Base-by-base conservation (phyloP, 257 asterid species). In the Solanum raphanifolium region DNA sequence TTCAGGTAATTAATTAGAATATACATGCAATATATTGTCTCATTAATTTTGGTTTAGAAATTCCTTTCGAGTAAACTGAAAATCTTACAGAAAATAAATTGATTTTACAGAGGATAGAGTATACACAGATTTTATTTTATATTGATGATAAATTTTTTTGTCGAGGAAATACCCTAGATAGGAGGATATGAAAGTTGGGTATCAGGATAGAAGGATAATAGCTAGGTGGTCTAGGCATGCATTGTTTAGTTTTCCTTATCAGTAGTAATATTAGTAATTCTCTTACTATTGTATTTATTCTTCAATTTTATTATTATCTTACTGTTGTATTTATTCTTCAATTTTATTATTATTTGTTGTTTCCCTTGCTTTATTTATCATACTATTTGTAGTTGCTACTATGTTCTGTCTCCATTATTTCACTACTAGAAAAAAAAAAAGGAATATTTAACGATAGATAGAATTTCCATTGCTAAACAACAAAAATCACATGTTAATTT, bases 1-100 rank as follows among this genome's bases (percentile, higher is more conserved):
- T 93, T 94, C 95, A 94, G 99, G 99, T 95, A 31, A 83, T 66
- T 66, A 66, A 65, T 60, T 60, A 9, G 69, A 38, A 21, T 20
- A 83, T 32, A 23, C 29, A 83, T 29, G 27, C 7, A 23, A 60
- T 23, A 21, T 60, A 32, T 83, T 36, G 35, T 75, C 27, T 75
- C 21, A 75, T 36, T 75, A 58, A 7, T 58, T 58, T 20, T 20
- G 25, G 66, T 58, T 58, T 58, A 20, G n/a, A 55, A 52, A 18
- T 55, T 55, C 8, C 2, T 55, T 55, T 55, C 8, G 4, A 21
- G 12, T 58, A 3, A 58, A 0, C 10, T 20, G 10, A 58, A 58
- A 58, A 20, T 58, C 12, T 58, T 20, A 58, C 1, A 1, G 10
- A 58, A 58, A 16, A 18, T 20, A 20, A 58, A 7, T 0, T 2